phyloP scores from a whole-genome alignment of 305 asterid genomes.

The Fraxinus dipetala region DNA sequence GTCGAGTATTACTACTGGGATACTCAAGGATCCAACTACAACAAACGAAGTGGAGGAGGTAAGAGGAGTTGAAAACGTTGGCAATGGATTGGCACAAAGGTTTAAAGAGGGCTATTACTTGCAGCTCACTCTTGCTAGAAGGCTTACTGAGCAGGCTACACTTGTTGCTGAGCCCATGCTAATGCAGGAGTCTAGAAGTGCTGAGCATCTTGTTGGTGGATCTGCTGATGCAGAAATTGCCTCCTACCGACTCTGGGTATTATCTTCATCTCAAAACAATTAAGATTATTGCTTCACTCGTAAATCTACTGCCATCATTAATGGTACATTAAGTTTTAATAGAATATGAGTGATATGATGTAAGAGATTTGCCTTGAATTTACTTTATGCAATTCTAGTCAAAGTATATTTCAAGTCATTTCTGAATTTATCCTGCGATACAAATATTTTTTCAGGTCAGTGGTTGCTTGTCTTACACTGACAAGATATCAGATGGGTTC shows the following conservation, averaged over 20 bases:
- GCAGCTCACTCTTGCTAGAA: constrained; percentile 68
- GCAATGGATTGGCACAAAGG: constrained; percentile 38
- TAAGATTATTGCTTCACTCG: not conserved
- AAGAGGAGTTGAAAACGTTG: constrained; percentile 22
- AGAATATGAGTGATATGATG: not conserved
- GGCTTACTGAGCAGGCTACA: constrained; percentile 58
- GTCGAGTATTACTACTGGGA: constrained; percentile 46
- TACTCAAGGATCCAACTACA: constrained; percentile 26
- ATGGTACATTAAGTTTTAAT: not conserved
- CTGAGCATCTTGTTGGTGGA: constrained; percentile 34
- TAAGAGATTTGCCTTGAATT: not conserved
- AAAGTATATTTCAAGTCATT: not conserved
- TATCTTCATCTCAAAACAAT: not conserved
- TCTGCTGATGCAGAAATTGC: constrained; percentile 53
- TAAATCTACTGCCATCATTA: not conserved
- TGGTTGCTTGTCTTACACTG: constrained; percentile 82
- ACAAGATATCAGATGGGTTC: constrained; percentile 90
- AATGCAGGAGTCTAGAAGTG: constrained; percentile 36
- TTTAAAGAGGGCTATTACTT: constrained; percentile 59
- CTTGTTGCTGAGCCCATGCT: constrained; percentile 47
- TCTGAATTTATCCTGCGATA: not conserved
- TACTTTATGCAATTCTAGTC: not conserved
- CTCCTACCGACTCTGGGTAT: constrained; percentile 84
- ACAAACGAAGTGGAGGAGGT: constrained; percentile 40
- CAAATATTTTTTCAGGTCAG: constrained; percentile 49